Evolutionary conservation across 2,329 filamentous ascomycete species (phyloP).

Genomic region (Neonectria magnoliae): DNA sequence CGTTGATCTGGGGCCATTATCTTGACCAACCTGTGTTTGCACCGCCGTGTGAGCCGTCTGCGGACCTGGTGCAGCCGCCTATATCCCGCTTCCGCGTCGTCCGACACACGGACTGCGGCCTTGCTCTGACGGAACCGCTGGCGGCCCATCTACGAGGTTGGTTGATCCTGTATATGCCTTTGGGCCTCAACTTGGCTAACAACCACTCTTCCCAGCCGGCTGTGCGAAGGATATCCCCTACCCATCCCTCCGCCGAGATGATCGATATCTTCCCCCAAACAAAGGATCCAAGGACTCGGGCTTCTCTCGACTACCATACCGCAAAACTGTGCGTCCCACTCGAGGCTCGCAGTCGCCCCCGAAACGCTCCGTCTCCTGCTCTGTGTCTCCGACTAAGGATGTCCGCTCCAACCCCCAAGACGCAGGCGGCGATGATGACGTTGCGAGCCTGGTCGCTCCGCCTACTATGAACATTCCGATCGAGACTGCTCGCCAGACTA

Average conservation of each 20-base stretch:
- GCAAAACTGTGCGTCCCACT: neutral
- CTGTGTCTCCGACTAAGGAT: neutral
- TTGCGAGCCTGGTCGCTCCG: slow-evolving; percentile 11
- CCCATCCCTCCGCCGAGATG: neutral
- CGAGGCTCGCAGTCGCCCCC: slow-evolving; percentile 9
- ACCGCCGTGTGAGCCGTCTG: neutral
- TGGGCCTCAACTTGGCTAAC: neutral
- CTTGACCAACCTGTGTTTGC: neutral
- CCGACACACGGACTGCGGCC: neutral
- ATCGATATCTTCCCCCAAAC: neutral
- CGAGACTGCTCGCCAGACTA: neutral
- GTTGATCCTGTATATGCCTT: no score
- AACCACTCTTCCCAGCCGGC: neutral
- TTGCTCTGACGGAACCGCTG: neutral
- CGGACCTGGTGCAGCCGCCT: neutral
- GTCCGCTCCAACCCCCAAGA: no score
- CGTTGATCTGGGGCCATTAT: neutral
- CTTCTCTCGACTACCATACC: neutral
- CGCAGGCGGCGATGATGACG: slow-evolving; percentile 3
- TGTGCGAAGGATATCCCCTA: slow-evolving; percentile 5
- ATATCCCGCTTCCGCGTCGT: neutral
- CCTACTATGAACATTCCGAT: slow-evolving; percentile 9
- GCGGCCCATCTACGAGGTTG: neutral
- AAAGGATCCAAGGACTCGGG: neutral
- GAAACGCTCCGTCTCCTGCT: neutral